Evolutionary conservation across 768 basidiomycete genomes (phyloP).

Genomic region (Kwoniella shandongensis): DNA sequence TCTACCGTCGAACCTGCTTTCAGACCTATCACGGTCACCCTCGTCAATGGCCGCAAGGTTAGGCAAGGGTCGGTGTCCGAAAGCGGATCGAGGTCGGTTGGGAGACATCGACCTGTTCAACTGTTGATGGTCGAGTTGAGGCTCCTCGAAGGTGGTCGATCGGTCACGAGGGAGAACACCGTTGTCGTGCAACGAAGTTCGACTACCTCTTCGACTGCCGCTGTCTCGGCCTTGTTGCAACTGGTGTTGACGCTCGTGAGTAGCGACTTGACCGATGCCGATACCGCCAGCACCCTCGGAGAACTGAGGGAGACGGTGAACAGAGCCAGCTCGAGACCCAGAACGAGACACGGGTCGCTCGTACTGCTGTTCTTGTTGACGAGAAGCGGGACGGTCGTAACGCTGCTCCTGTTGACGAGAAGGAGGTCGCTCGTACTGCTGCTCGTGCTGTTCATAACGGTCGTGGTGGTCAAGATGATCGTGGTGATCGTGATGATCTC

Average conservation of each 20-base stretch:
- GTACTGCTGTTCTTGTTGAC: background rate
- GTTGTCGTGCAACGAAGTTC: conserved; percentile 31
- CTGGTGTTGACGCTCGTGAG: conserved; percentile 39
- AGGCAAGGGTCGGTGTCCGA: conserved; percentile 37
- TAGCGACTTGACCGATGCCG: conserved; percentile 37
- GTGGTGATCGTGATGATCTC: background rate
- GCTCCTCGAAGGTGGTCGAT: conserved; percentile 35
- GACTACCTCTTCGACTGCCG: conserved; percentile 2
- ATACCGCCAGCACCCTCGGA: conserved; percentile 20
- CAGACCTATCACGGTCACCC: conserved; percentile 24
- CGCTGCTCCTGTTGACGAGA: conserved; percentile 7
- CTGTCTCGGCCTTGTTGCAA: conserved; percentile 34
- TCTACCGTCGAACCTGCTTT: conserved; percentile 24
- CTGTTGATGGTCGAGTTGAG: conserved; percentile 3
- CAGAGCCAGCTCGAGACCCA: conserved; percentile 20
- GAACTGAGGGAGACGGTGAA: conserved; percentile 19
- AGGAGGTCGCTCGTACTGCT: conserved; percentile 11
- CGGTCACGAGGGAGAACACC: conserved; percentile 28
- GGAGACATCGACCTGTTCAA: conserved; percentile 7
- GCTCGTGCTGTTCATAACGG: background rate
- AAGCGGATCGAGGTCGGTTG: conserved; percentile 29
- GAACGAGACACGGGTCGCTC: conserved; percentile 19
- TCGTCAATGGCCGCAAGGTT: conserved; percentile 34
- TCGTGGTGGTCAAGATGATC: background rate
- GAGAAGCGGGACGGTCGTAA: background rate